Percentiles rank a stretch among this genome's conserved stretches.
Evolutionary conservation across 441 rosid genomes (phyloP).

Genomic region (Geranium incanum): DNA sequence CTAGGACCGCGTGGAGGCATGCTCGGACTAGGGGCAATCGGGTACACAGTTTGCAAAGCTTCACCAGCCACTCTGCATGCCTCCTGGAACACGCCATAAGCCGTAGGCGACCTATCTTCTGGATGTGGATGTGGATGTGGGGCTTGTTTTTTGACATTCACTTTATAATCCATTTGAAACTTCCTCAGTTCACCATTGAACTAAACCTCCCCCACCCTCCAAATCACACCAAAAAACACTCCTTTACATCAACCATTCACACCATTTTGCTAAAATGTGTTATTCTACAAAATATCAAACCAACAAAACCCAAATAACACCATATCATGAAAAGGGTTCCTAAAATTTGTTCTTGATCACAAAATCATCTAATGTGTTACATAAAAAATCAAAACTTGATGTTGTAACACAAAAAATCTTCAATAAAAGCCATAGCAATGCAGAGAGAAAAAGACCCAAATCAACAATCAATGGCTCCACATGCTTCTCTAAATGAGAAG

Average conservation of each 20-base stretch:
- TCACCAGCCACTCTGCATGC: constrained; percentile 50
- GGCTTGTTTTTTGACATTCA: not conserved
- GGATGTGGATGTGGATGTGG: not conserved
- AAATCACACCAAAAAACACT: not conserved
- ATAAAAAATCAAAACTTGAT: not conserved
- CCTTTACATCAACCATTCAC: not conserved
- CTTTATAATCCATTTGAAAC: not conserved
- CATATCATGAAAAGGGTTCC: not conserved
- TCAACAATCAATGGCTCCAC: not conserved
- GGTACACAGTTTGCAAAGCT: constrained; percentile 35
- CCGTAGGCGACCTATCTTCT: constrained; percentile 5
- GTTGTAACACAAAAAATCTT: not conserved
- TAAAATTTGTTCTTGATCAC: not conserved
- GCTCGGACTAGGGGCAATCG: constrained; percentile 10
- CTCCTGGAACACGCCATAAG: constrained; percentile 24
- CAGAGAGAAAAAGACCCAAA: not conserved
- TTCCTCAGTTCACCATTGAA: not conserved
- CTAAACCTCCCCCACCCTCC: not conserved
- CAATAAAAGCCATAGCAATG: constrained; percentile 1
- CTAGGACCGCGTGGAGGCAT: constrained; percentile 8
- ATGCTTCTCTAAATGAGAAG: not conserved
- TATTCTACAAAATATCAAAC: not conserved
- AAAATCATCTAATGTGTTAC: not conserved
- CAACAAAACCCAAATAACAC: not conserved
- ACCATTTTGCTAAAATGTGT: not conserved